Percentiles rank a stretch among this genome's conserved stretches.
Evolutionary conservation across 192 early-diverging fungal genomes (phyloP).

Genomic region (Coemansia reversa): DNA sequence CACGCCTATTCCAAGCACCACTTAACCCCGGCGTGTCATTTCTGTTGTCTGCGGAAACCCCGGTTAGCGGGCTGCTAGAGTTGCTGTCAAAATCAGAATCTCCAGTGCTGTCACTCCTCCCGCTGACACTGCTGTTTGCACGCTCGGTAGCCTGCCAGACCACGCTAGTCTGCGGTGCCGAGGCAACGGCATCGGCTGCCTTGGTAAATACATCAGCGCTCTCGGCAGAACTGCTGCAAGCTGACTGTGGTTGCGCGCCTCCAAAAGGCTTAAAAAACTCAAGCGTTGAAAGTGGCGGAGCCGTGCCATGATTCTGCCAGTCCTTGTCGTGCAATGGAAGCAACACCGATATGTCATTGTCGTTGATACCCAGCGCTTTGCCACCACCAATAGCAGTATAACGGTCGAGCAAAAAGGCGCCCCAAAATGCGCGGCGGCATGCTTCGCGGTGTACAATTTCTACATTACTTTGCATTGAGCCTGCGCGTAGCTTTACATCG

Average conservation of each 20-base stretch:
- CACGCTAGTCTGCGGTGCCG: not conserved
- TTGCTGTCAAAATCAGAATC: slow-evolving; percentile 1
- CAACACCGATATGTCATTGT: slow-evolving; percentile 46
- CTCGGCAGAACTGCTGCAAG: not conserved
- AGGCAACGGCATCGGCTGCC: not conserved
- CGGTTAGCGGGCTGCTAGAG: slow-evolving; percentile 22
- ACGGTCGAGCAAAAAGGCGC: slow-evolving; percentile 44
- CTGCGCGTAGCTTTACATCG: slow-evolving; percentile 40
- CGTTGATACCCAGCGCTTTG: slow-evolving; percentile 54
- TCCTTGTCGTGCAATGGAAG: slow-evolving; percentile 45
- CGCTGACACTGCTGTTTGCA: not conserved
- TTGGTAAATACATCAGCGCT: slow-evolving; percentile 1
- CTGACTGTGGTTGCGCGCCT: not conserved
- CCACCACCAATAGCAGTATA: slow-evolving; percentile 54
- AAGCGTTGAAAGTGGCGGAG: slow-evolving; percentile 39
- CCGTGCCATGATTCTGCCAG: slow-evolving; percentile 25
- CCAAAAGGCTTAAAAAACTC: slow-evolving; percentile 47
- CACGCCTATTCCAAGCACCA: slow-evolving; percentile 28
- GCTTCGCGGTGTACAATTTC: slow-evolving; percentile 45
- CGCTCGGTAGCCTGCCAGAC: slow-evolving; percentile 8
- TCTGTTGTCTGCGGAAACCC: slow-evolving; percentile 10
- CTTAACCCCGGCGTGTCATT: slow-evolving; percentile 17
- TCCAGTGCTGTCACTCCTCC: not conserved
- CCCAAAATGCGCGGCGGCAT: slow-evolving; percentile 54
- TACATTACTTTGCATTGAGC: slow-evolving; percentile 33